These are phyloP conservation scores for Paradendryphiella salina DNA, from an alignment of 2,329 filamentous ascomycete species.

Conservation along the genomic window DNA sequence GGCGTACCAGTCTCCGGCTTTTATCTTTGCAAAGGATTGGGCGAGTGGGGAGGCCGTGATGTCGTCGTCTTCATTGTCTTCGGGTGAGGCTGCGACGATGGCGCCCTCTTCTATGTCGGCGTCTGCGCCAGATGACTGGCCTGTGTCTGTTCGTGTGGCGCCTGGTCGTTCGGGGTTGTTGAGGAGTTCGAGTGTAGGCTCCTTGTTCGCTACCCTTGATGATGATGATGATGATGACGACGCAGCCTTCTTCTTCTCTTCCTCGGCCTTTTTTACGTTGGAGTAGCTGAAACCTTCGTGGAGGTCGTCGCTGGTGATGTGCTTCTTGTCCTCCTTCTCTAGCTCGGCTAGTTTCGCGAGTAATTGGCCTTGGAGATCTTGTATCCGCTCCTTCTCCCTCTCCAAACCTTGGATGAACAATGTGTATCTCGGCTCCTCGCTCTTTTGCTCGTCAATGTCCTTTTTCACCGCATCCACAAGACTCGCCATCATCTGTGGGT, in stretches of 20 bases:
- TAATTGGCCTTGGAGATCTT: constrained; percentile 75
- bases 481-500: constrained; percentile 98
- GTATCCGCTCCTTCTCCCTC: constrained; percentile 75
- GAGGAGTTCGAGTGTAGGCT: constrained; percentile 65
- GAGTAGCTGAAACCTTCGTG: constrained; percentile 91
- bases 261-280: constrained; percentile 59
- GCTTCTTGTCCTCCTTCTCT: constrained; percentile 79
- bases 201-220: constrained; percentile 27
- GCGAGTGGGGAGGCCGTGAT: constrained; percentile 76
- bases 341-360: constrained; percentile 74
- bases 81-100: constrained; percentile 37
- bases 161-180: constrained; percentile 62
- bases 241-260: constrained; percentile 23
- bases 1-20: constrained; percentile 70
- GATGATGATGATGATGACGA: constrained; percentile 31
- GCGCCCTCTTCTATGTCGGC: constrained; percentile 62
- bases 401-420: constrained; percentile 79
- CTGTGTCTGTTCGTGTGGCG: constrained; percentile 47
- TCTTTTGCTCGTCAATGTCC: constrained; percentile 72
- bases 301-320: constrained; percentile 91
- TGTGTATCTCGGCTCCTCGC: constrained; percentile 66
- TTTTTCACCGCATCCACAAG: constrained; percentile 92
- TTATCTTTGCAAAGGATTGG: constrained; percentile 81
- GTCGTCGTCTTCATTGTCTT: constrained; percentile 66
- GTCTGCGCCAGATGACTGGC: constrained; percentile 61